A percentile compares a stretch with the other conserved stretches of the same genome.
Conservation (phyloP, 2,329 filamentous ascomycete species). For the Alternaria longipes region DNA sequence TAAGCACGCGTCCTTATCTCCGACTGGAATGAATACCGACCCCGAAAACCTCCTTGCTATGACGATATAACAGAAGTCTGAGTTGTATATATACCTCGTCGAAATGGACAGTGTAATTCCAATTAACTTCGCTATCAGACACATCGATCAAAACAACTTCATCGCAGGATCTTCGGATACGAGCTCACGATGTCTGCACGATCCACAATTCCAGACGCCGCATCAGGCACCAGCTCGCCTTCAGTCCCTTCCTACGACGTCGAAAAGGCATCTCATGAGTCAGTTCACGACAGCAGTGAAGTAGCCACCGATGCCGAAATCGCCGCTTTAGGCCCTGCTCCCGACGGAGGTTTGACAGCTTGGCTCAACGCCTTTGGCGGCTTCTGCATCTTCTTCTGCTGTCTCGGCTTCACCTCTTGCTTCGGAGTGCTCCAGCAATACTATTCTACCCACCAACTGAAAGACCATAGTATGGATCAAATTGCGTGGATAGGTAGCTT, state of each 20-base stretch:
- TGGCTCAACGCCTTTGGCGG: slow-evolving; percentile 44
- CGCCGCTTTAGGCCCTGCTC: slow-evolving; percentile 27
- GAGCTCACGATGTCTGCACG: not conserved
- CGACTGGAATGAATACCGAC: not conserved
- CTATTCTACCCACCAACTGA: slow-evolving; percentile 54
- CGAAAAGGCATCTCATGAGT: not conserved
- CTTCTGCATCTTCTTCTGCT: slow-evolving; percentile 45
- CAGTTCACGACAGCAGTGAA: not conserved
- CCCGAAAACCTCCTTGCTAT: slow-evolving; percentile 31
- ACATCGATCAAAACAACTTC: not conserved
- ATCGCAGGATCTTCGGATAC: not conserved
- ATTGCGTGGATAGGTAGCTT: slow-evolving; percentile 57
- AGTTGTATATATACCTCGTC: not conserved
- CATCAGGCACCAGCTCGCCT: not conserved
- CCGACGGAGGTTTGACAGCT: slow-evolving; percentile 38
- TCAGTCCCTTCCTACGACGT: not conserved
- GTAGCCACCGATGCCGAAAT: slow-evolving; percentile 29
- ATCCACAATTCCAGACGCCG: not conserved
- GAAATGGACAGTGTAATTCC: not conserved
- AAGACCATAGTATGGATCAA: slow-evolving; percentile 35
- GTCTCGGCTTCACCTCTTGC: slow-evolving; percentile 52
- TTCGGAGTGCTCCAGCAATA: slow-evolving; percentile 58
- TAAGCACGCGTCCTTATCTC: slow-evolving; percentile 11
- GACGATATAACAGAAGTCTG: not conserved
- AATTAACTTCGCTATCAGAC: not conserved